These are phyloP conservation scores for Pilasporangium apinafurcum DNA, from an alignment of 352 stramenopile genomes.

Conservation along the genomic window DNA sequence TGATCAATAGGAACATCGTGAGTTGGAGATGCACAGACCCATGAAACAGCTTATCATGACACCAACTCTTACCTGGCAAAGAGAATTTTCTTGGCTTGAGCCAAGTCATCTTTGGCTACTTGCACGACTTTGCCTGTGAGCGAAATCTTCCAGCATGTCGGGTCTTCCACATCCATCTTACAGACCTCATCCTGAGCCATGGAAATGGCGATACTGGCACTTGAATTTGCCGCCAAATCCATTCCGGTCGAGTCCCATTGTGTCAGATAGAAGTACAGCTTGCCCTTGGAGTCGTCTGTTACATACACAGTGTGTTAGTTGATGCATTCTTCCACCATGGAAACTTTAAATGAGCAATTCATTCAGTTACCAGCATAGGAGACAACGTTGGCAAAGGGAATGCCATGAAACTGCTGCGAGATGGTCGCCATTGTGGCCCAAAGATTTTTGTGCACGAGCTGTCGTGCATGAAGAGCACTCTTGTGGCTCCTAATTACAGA, in stretches of 20 bases:
- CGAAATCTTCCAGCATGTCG: slow-evolving; percentile 67
- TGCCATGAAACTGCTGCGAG: slow-evolving; percentile 46
- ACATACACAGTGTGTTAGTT: no score
- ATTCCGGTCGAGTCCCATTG: slow-evolving; percentile 34
- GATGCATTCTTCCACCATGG: no score
- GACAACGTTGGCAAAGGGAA: slow-evolving; percentile 45
- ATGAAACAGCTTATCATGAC: background rate
- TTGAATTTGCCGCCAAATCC: slow-evolving; percentile 48
- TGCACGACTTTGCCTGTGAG: slow-evolving; percentile 47
- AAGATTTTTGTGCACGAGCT: slow-evolving; percentile 57
- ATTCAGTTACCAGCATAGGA: slow-evolving; percentile 67
- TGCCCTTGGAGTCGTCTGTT: slow-evolving; percentile 44
- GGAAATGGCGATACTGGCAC: slow-evolving; percentile 50
- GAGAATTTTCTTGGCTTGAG: slow-evolving; percentile 45
- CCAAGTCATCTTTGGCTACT: slow-evolving; percentile 25
- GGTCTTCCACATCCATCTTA: slow-evolving; percentile 65
- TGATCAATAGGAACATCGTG: background rate
- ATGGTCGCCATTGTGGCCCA: slow-evolving; percentile 64
- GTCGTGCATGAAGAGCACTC: slow-evolving; percentile 40
- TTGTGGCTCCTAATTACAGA: no score
- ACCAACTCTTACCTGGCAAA: slow-evolving; percentile 58
- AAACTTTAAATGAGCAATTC: no score
- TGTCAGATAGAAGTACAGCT: slow-evolving; percentile 73
- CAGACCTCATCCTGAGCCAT: slow-evolving; percentile 52
- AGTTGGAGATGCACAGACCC: background rate